These are phyloP conservation scores for Alternaria infectoria DNA, from an alignment of 2,329 filamentous ascomycete genomes.

Conservation along the genomic window DNA sequence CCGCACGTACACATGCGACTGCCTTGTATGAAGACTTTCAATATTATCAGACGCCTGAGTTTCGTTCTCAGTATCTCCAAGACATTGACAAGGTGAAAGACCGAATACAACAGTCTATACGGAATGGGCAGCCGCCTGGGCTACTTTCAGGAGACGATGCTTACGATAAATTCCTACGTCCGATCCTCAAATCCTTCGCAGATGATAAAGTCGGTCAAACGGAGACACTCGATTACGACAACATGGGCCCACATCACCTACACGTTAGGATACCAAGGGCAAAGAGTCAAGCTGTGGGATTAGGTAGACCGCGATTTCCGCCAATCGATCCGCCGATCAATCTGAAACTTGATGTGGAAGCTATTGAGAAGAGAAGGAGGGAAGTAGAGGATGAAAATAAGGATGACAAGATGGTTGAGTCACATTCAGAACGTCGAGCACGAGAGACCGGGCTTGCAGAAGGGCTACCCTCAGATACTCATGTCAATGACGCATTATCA, in stretches of 20 bases:
- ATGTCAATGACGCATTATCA: not conserved
- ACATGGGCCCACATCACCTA: not conserved
- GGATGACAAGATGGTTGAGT: accelerated
- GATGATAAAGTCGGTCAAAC: not conserved
- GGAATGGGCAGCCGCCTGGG: not conserved
- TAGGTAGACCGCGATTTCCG: not conserved
- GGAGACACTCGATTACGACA: not conserved
- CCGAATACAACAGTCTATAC: no score
- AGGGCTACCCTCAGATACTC: not conserved
- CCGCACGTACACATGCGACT: not conserved
- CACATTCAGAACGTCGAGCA: not conserved
- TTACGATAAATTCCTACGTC: not conserved
- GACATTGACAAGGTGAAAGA: not conserved
- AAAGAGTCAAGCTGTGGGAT: not conserved
- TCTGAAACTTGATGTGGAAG: not conserved
- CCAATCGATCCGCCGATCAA: not conserved
- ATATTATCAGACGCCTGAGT: not conserved
- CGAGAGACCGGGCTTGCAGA: not conserved
- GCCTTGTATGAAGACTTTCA: not conserved
- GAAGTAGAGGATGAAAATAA: not conserved
- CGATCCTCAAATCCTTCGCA: not conserved
- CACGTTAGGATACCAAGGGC: not conserved
- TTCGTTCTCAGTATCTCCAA: not conserved
- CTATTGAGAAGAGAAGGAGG: not conserved
- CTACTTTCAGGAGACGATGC: not conserved